Percentiles rank a stretch among this genome's conserved stretches.
Evolutionary conservation across 306 rosid species (phyloP).

Genomic region (Acacia confusa): DNA sequence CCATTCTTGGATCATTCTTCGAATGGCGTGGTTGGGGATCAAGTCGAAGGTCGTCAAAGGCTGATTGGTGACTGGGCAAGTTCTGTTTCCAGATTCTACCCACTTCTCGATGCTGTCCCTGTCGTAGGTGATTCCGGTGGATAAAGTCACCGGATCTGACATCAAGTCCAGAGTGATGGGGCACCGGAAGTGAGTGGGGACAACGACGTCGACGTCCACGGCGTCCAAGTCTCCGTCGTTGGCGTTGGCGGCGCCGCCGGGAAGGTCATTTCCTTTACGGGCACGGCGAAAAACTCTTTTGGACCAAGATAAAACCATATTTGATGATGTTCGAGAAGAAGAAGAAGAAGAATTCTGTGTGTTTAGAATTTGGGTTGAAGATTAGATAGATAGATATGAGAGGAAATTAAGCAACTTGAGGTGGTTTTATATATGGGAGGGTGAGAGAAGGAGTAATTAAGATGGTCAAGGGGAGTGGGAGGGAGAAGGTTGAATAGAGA

Average conservation of each 20-base stretch:
- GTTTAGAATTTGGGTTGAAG: neutral
- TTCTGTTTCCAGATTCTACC: slow-evolving; percentile 58
- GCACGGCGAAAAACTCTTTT: slow-evolving; percentile 42
- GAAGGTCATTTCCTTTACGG: slow-evolving; percentile 30
- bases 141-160: slow-evolving; percentile 78
- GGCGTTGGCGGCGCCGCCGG: slow-evolving; percentile 9
- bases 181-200: slow-evolving; percentile 66
- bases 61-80: slow-evolving; percentile 77
- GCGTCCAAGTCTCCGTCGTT: slow-evolving; percentile 26
- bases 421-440: slow-evolving; percentile 27
- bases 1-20: slow-evolving; percentile 86
- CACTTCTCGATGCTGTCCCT: slow-evolving; percentile 79
- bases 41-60: slow-evolving; percentile 45
- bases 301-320: slow-evolving; percentile 69
- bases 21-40: slow-evolving; percentile 69
- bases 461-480: slow-evolving; percentile 41
- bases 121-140: slow-evolving; percentile 84
- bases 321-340: neutral
- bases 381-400: neutral
- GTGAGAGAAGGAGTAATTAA: neutral
- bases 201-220: slow-evolving; percentile 50
- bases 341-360: neutral
- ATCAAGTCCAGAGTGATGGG: slow-evolving; percentile 78
- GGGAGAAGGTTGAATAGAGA: neutral
- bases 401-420: neutral